Evolutionary conservation across 441 rosid genomes (phyloP).

Genomic region (Lagerstroemia fauriei): DNA sequence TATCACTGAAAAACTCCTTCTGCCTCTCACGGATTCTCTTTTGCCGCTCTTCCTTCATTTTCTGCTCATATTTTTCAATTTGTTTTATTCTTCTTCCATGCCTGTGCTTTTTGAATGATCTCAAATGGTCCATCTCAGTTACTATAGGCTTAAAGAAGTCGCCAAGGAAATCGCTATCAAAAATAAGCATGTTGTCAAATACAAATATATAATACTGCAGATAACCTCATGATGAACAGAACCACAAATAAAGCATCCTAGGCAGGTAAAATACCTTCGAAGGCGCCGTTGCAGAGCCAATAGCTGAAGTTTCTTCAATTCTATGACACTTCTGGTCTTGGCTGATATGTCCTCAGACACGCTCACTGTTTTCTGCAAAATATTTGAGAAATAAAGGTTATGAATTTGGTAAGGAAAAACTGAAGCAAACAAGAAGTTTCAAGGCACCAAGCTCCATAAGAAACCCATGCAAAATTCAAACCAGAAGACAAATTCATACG

Average conservation of each 20-base stretch:
- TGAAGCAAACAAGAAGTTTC: background rate
- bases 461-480: background rate
- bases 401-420: background rate
- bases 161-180: slow-evolving; percentile 68
- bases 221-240: background rate
- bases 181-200: slow-evolving; percentile 28
- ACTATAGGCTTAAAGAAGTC: slow-evolving; percentile 80
- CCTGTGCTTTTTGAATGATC: slow-evolving; percentile 76
- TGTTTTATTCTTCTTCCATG: slow-evolving; percentile 92
- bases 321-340: slow-evolving; percentile 88
- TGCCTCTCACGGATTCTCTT: slow-evolving; percentile 96
- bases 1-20: slow-evolving; percentile 91
- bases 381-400: background rate
- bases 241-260: background rate
- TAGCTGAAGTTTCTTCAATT: slow-evolving; percentile 85
- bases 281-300: slow-evolving; percentile 79
- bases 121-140: slow-evolving; percentile 70
- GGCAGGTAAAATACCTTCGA: slow-evolving; percentile 52
- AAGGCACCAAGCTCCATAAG: background rate
- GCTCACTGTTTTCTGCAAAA: slow-evolving; percentile 69
- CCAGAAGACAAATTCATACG: background rate
- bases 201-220: background rate
- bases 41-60: slow-evolving; percentile 92
- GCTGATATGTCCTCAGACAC: slow-evolving; percentile 83
- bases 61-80: slow-evolving; percentile 80